Evolutionary conservation across 2,329 filamentous ascomycete genomes (phyloP).

Genomic region (Cytospora piceae): DNA sequence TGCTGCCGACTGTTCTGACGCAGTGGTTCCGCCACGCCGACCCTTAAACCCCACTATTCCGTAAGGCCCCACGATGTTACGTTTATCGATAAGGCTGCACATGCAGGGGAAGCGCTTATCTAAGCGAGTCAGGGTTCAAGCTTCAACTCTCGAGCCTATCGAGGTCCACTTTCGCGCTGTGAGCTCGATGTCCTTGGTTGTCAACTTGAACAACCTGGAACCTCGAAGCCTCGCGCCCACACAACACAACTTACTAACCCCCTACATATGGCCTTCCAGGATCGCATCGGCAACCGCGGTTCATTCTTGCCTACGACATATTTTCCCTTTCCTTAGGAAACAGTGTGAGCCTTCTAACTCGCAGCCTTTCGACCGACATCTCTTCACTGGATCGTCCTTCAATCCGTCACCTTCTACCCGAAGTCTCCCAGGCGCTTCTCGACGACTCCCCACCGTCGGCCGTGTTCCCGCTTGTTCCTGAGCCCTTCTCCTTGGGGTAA

Average conservation of each 20-base stretch:
- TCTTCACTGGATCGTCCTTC: slow-evolving; percentile 10
- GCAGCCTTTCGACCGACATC: neutral
- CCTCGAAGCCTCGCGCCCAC: slow-evolving; percentile 4
- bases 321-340: neutral
- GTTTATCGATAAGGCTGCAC: slow-evolving; percentile 21
- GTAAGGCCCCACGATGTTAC: neutral
- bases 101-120: slow-evolving; percentile 14
- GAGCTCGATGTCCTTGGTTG: slow-evolving; percentile 12
- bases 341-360: neutral
- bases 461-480: neutral
- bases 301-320: neutral
- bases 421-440: neutral
- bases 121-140: slow-evolving; percentile 25
- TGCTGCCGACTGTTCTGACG: neutral
- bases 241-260: neutral
- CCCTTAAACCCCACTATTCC: neutral
- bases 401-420: slow-evolving; percentile 5
- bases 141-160: slow-evolving; percentile 10
- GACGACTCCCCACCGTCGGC: neutral
- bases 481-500: neutral
- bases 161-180: slow-evolving; percentile 8
- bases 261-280: neutral
- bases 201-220: slow-evolving; percentile 2
- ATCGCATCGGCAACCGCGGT: slow-evolving; percentile 3
- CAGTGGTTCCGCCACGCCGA: neutral